Conservation (phyloP, 164 flowering plant genomes). For the Liquidambar formosana region DNA sequence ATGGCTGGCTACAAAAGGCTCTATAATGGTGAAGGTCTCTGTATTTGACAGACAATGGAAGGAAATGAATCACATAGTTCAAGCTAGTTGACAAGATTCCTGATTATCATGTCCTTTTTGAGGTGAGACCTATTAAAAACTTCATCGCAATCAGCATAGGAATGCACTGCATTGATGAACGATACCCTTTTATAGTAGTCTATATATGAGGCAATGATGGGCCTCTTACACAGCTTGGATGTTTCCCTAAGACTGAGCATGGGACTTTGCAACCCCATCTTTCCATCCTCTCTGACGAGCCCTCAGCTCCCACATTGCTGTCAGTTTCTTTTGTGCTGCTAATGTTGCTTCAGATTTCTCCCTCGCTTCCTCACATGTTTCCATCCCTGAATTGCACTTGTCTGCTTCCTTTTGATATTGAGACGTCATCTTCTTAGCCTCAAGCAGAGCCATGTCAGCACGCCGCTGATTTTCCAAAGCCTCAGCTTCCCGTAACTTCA, state of each 20-base stretch:
- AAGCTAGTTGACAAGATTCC: background rate
- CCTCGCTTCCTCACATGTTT: conserved; percentile 93
- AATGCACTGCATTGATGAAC: background rate
- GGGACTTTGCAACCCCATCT: conserved; percentile 54
- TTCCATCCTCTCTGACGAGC: conserved; percentile 94
- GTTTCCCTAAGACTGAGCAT: conserved; percentile 28
- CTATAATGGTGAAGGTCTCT: background rate
- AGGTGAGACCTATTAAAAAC: background rate
- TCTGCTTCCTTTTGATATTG: conserved; percentile 96
- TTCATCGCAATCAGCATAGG: background rate
- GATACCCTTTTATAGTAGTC: background rate
- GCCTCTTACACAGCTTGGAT: conserved; percentile 23
- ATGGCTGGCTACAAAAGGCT: background rate
- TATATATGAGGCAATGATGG: background rate
- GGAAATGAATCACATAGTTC: background rate
- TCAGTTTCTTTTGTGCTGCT: conserved; percentile 63
- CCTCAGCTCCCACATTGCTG: conserved; percentile 76
- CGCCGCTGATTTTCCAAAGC: conserved; percentile 41
- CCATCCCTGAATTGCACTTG: conserved; percentile 98
- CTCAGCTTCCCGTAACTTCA: conserved; percentile 46
- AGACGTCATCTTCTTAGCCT: conserved; percentile 88
- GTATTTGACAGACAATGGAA: background rate
- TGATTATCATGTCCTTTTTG: background rate
- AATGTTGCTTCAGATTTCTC: conserved; percentile 82
- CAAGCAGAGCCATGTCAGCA: conserved; percentile 52